phyloP scores from a whole-genome alignment of 345 rosid species.

The Eucalyptus lansdowneana region DNA sequence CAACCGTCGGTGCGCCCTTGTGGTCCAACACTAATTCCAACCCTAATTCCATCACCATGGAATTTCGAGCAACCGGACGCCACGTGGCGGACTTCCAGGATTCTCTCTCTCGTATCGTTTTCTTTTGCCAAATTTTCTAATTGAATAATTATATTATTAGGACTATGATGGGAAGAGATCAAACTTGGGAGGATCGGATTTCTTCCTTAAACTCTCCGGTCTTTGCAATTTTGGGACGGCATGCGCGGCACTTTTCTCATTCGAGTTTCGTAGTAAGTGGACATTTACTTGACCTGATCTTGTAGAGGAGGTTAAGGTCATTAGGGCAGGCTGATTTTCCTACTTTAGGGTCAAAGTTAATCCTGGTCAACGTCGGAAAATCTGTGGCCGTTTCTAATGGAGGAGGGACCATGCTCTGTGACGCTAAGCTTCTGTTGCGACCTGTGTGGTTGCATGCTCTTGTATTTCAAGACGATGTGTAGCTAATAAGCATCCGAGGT shows the following conservation, averaged over 20 bases:
- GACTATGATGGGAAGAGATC: not conserved
- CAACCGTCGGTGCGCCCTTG: not conserved
- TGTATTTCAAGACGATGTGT: not conserved
- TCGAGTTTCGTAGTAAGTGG: not conserved
- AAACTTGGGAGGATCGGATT: not conserved
- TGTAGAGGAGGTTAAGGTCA: not conserved
- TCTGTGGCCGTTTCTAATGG: not conserved
- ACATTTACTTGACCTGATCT: not conserved
- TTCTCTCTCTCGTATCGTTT: not conserved
- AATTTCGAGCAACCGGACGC: not conserved
- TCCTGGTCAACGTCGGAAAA: not conserved
- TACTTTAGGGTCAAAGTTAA: not conserved
- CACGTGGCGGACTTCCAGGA: not conserved
- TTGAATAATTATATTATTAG: not conserved
- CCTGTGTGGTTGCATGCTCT: not conserved
- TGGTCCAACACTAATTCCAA: not conserved
- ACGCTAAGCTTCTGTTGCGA: not conserved
- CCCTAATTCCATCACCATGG: not conserved
- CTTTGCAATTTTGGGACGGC: not conserved
- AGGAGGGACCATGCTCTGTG: not conserved
- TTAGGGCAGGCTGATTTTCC: not conserved
- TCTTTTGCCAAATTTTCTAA: not conserved
- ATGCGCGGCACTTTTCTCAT: not conserved
- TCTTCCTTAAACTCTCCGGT: not conserved
- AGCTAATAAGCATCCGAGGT: not conserved